These are phyloP conservation scores for Fonsecaea multimorphosa DNA, from an alignment of 2,329 filamentous ascomycete genomes.

Conservation along the genomic window DNA sequence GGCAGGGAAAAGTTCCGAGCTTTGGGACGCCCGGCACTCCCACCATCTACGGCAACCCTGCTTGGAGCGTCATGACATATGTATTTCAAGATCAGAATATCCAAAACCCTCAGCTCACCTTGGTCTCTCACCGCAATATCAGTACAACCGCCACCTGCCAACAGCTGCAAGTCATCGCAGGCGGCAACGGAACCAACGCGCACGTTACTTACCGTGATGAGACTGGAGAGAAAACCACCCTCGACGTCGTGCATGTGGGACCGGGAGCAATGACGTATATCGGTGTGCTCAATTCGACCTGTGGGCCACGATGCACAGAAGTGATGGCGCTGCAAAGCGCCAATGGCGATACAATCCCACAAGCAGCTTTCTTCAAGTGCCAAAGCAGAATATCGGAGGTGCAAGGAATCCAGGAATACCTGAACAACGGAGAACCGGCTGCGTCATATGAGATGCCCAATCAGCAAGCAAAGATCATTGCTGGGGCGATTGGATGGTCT, in stretches of 20 bases:
- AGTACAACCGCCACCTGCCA: slow-evolving; percentile 26
- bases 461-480: slow-evolving; percentile 33
- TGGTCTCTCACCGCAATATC: slow-evolving; percentile 31
- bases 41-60: slow-evolving; percentile 27
- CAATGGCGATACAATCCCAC: slow-evolving; percentile 22
- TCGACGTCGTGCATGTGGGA: slow-evolving; percentile 28
- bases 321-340: slow-evolving; percentile 34
- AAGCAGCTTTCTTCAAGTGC: slow-evolving; percentile 35
- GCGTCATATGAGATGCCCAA: slow-evolving; percentile 33
- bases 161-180: slow-evolving; percentile 21
- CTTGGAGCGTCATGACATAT: slow-evolving; percentile 30
- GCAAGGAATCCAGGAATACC: slow-evolving; percentile 27
- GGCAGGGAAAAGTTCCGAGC: slow-evolving; percentile 18
- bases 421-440: slow-evolving; percentile 12
- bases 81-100: slow-evolving; percentile 33
- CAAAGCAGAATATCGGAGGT: slow-evolving; percentile 32
- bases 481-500: slow-evolving; percentile 38
- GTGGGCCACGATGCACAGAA: slow-evolving; percentile 37
- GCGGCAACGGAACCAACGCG: slow-evolving; percentile 24
- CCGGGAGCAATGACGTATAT: slow-evolving; percentile 35
- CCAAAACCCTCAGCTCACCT: slow-evolving; percentile 22
- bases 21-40: slow-evolving; percentile 32
- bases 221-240: slow-evolving; percentile 6
- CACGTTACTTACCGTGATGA: slow-evolving; percentile 30
- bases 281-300: slow-evolving; percentile 34